These are phyloP conservation scores for Cadophora sp. DNA, from an alignment of 2,329 filamentous ascomycete genomes.

Conservation along the genomic window DNA sequence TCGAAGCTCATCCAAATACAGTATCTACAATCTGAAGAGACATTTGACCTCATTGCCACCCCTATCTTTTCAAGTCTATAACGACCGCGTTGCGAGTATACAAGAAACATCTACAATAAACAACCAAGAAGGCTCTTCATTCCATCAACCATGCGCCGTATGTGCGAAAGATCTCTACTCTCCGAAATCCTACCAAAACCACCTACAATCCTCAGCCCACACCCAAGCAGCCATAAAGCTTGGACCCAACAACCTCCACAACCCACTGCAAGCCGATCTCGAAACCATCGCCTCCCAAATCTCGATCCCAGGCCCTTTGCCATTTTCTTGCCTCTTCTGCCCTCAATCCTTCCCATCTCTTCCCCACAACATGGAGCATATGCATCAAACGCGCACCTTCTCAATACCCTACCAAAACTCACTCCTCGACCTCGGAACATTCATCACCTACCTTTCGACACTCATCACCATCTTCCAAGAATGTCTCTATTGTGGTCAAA, in stretches of 20 bases:
- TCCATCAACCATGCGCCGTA: not conserved
- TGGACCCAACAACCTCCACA: not conserved
- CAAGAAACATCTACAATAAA: not conserved
- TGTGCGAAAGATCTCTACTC: constrained; percentile 11
- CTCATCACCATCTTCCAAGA: constrained; percentile 5
- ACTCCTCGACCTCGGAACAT: not conserved
- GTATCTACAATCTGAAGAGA: constrained; percentile 18
- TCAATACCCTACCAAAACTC: not conserved
- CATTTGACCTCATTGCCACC: constrained; percentile 9
- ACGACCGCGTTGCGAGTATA: not conserved
- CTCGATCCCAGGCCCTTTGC: not conserved
- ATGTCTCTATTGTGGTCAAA: constrained; percentile 3
- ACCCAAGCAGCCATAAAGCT: not conserved
- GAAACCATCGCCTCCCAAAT: not conserved
- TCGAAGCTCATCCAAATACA: not conserved
- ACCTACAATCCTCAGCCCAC: not conserved
- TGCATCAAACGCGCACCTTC: not conserved
- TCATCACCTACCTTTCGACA: constrained; percentile 1
- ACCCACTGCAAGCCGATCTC: not conserved
- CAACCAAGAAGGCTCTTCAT: not conserved
- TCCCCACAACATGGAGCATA: not conserved
- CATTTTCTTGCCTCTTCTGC: constrained; percentile 11
- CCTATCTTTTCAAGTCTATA: constrained; percentile 6
- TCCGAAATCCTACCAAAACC: not conserved
- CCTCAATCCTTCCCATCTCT: not conserved